Evolutionary conservation across 495 filamentous ascomycete species (phyloP), one percentile per base, ranked within the genome.

Genomic region (Lophium mytilinum): DNA sequence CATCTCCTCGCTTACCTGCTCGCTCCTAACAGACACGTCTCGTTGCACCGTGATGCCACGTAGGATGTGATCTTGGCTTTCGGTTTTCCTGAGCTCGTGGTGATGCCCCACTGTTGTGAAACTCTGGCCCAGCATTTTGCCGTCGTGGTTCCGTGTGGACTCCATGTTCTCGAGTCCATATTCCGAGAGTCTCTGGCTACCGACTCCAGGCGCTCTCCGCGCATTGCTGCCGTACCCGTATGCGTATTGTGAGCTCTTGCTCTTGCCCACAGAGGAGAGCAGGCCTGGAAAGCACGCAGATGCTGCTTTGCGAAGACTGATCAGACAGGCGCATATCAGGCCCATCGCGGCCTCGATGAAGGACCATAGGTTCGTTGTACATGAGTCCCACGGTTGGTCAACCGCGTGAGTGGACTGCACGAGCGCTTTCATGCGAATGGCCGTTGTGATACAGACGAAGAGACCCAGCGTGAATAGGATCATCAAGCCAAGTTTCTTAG

Each of bases 351-450:
- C 46, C 45, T 61, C 58, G 34, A 57, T 45, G 34, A 51, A 37
- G 45, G 54, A 57, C 58, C 58, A 61, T 10, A 61, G 21, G 47
- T 58, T 46, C 15, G 54, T 46, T 3, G 58, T 54, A 11, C 30
- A 37, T 12, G 53, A 57, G 7, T 43, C 41, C 54, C 54, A 61
- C 8, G 58, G 55, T 12, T 15, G 18, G 30, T 56, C 53, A 15
- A 35, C 36, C 6, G 45, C 46, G 8, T 54, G 24, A 1, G 43
- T 50, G 50, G 36, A 43, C 17, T 47, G 17, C 5, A 53, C 55
- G 17, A 62, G 46, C 3, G 47, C 50, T 19, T 62, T 58, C 60
- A 62, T 58, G 11, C 53, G 56, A 4, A 62, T 36, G 18, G 33
- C 55, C 9, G 45, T 45, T 9, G 56, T 50, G 14, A 43, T n/a